phyloP scores from a whole-genome alignment of 768 basidiomycete species.

The Xerocomellus chrysenteron region DNA sequence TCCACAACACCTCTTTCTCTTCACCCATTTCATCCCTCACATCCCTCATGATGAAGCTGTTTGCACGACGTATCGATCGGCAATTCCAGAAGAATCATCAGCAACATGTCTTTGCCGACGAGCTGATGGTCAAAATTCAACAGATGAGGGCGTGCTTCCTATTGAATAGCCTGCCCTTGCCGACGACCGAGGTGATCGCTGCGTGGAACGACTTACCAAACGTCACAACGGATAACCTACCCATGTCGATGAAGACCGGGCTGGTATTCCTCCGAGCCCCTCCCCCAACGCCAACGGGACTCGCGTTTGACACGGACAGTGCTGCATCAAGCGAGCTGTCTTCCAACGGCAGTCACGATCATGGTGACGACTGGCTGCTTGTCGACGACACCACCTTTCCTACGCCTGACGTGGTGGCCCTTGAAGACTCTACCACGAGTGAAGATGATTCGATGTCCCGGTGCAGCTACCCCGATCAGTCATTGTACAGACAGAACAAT shows the following conservation, averaged over 20 bases:
- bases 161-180: slow-evolving; percentile 12
- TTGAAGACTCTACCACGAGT: background rate
- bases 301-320: slow-evolving; percentile 2
- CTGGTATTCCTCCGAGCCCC: slow-evolving; percentile 10
- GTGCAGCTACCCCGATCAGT: background rate
- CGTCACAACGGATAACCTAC: slow-evolving; percentile 6
- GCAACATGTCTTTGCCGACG: slow-evolving; percentile 8
- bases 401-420: background rate
- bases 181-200: slow-evolving; percentile 15
- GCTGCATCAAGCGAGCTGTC: background rate
- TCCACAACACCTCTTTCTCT: background rate
- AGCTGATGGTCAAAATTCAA: slow-evolving; percentile 15
- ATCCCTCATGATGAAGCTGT: slow-evolving; percentile 7
- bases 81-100: slow-evolving; percentile 15
- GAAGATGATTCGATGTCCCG: background rate
- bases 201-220: slow-evolving; percentile 31
- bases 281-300: slow-evolving; percentile 20
- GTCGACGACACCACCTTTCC: slow-evolving; percentile 1
- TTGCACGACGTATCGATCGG: background rate
- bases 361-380: background rate
- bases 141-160: slow-evolving; percentile 21
- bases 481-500: background rate
- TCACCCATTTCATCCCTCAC: background rate
- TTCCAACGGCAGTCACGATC: background rate
- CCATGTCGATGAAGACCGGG: slow-evolving; percentile 4